phyloP scores from a whole-genome alignment of 306 rosid species.

The Medicago truncatula region MtrunA17r5.0-ANR NC_053042.1:53576501-53577000 shows the following conservation, averaged over 20 bases:
- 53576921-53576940: constrained; percentile 81
- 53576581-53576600: constrained; percentile 6
- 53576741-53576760: constrained; percentile 86
- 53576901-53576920: constrained; percentile 86
- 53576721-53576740: constrained; percentile 95
- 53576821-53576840: constrained; percentile 74
- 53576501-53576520: constrained; percentile 1
- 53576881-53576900: constrained; percentile 90
- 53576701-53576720: constrained; percentile 83
- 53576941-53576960: constrained; percentile 63
- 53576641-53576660: constrained; percentile 84
- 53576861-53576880: constrained; percentile 73
- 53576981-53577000: constrained; percentile 90
- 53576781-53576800: constrained; percentile 74
- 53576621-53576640: constrained; percentile 53
- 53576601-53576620: constrained; percentile 18
- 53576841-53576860: constrained; percentile 86
- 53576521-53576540: constrained; percentile 35
- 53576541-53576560: constrained; percentile 22
- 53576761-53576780: constrained; percentile 97
- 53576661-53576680: constrained; percentile 89
- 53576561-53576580: constrained; percentile 23
- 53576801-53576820: constrained; percentile 69
- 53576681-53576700: constrained; percentile 76
- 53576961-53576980: constrained; percentile 80